These are phyloP conservation scores for Wickerhamomyces sp. DNA, from an alignment of 1,139 yeast species.

Conservation along the genomic window DNA sequence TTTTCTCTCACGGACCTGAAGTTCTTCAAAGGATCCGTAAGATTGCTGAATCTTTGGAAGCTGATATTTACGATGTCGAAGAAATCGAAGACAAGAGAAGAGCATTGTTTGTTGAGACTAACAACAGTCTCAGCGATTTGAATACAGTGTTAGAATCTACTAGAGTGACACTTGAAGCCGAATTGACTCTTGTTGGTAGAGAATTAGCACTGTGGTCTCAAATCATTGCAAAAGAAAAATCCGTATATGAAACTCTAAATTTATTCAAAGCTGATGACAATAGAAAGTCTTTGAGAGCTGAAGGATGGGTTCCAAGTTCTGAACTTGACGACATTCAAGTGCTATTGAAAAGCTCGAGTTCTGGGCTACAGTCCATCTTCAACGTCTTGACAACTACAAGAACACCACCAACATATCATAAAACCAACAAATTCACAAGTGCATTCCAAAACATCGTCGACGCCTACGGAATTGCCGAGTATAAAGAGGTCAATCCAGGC, in stretches of 20 bases:
- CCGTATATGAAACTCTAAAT: slow-evolving; percentile 72
- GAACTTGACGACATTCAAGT: slow-evolving; percentile 43
- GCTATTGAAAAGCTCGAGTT: slow-evolving; percentile 48
- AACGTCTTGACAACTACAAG: slow-evolving; percentile 77
- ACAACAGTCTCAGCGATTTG: slow-evolving; percentile 57
- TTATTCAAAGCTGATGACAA: slow-evolving; percentile 80
- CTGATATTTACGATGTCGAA: slow-evolving; percentile 64
- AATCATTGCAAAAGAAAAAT: slow-evolving; percentile 63
- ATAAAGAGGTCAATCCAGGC: slow-evolving; percentile 95
- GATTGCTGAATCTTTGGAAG: slow-evolving; percentile 83
- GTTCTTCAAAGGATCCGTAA: slow-evolving; percentile 63
- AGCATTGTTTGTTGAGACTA: slow-evolving; percentile 53
- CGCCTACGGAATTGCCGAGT: slow-evolving; percentile 91
- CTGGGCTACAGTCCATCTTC: slow-evolving; percentile 69
- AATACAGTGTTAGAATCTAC: slow-evolving; percentile 72
- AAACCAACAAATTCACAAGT: slow-evolving; percentile 84
- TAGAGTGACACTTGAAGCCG: slow-evolving; percentile 63
- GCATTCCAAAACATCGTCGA: slow-evolving; percentile 94
- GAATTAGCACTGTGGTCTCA: slow-evolving; percentile 70
- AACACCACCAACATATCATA: slow-evolving; percentile 91
- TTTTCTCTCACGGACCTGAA: slow-evolving; percentile 83
- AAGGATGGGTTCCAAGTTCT: slow-evolving; percentile 86
- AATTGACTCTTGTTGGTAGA: slow-evolving; percentile 68
- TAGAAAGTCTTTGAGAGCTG: slow-evolving; percentile 89
- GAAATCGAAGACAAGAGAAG: slow-evolving; percentile 54